phyloP scores from a whole-genome alignment of 2,329 filamentous ascomycete genomes.

The Sporothrix pallida region DNA sequence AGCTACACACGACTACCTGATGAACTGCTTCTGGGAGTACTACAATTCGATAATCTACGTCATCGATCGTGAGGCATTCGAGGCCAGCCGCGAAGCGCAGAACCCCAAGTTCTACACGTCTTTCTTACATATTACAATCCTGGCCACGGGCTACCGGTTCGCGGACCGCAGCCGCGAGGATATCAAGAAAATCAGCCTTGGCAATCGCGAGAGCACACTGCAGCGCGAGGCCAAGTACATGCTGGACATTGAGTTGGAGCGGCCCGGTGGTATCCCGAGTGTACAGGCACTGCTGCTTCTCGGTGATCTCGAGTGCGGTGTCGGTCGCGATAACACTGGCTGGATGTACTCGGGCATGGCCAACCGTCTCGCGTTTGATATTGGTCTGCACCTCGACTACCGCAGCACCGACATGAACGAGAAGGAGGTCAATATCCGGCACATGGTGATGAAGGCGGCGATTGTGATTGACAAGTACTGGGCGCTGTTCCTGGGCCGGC shows the following conservation, averaged over 20 bases:
- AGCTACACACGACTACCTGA: constrained; percentile 59
- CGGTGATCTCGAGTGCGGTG: constrained; percentile 59
- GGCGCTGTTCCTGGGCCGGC: constrained; percentile 60
- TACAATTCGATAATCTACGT: constrained; percentile 59
- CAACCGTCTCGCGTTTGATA: constrained; percentile 54
- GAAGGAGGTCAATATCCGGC: constrained; percentile 55
- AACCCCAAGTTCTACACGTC: constrained; percentile 57
- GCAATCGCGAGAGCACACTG: constrained; percentile 56
- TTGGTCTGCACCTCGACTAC: constrained; percentile 57
- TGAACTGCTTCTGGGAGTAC: constrained; percentile 57
- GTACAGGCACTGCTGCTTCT: constrained; percentile 59
- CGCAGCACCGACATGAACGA: constrained; percentile 51
- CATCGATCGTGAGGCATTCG: constrained; percentile 57
- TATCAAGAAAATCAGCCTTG: constrained; percentile 54
- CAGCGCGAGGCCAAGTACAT: constrained; percentile 61
- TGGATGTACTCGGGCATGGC: constrained; percentile 60
- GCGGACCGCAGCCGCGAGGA: constrained; percentile 57
- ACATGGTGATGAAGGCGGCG: constrained; percentile 58
- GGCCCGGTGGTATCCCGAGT: constrained; percentile 57
- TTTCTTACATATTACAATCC: constrained; percentile 58
- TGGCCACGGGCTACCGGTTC: constrained; percentile 59
- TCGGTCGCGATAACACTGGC: constrained; percentile 59
- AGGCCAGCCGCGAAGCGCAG: constrained; percentile 53
- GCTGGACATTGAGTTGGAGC: constrained; percentile 59
- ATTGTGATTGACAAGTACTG: constrained; percentile 61